Evolutionary conservation across 495 filamentous ascomycete genomes (phyloP), one percentile per base, ranked within the genome.

Genomic region (Neurospora sp.): DNA sequence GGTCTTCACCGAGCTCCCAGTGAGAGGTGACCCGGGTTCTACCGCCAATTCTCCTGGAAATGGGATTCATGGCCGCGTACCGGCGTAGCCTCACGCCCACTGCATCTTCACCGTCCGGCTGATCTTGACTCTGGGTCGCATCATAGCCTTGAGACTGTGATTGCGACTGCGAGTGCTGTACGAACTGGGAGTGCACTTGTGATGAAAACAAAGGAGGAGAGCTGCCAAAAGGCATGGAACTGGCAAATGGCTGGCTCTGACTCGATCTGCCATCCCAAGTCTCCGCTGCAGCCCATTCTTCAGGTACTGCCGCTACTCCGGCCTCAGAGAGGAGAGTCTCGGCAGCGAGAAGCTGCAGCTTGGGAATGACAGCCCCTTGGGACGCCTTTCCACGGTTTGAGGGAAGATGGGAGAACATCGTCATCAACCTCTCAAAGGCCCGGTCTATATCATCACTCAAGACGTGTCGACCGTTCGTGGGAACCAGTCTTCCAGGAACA

Each of bases 281-380:
- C 31, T 27, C 38, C 40, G 23, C 7, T 20, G 31, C 66, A 71
- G 48, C 41, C 8, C 38, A 71, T 27, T 48, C 38, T 31, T 40
- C 41, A 12, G 75, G 76, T 27, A 75, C 40, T 8, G 71, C 70
- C 11, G 73, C 72, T 5, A 81, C 73, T 6, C 75, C 76, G 37
- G 78, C 72, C 62, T 73, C 76, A 37, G 75, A 73, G 27, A 81
- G 74, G 27, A 74, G 75, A 39, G 75, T 72, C 72, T 79, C 75
- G 16, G 76, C 74, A 1, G 78, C 79, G 39, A 80, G 75, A 37
- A 39, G 73, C 23, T 74, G 72, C 5, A 77, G 9, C 27, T 35
- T 66, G 3, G 54, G 54, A 66, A 35, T 10, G 27, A 37, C 27
- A 31, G 27, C 23, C 11, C 27, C 27, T 35, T 16, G 54, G 27